phyloP scores from a whole-genome alignment of 2,329 filamentous ascomycete genomes.

The Dactylonectria estremocensis region DNA sequence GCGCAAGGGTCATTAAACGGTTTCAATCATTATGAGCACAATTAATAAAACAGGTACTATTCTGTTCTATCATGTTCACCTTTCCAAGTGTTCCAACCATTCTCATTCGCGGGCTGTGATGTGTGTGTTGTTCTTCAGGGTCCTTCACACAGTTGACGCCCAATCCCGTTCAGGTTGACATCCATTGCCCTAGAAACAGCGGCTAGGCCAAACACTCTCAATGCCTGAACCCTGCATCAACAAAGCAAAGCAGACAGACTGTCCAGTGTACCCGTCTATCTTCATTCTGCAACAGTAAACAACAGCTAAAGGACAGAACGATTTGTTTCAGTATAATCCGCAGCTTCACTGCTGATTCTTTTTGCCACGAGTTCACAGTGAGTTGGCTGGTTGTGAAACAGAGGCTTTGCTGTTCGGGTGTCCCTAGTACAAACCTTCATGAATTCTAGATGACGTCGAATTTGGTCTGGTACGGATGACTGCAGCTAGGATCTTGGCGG shows the following conservation, averaged over 20 bases:
- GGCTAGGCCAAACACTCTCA: slow-evolving; percentile 30
- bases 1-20: neutral
- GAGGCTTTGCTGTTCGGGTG: neutral
- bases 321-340: no score
- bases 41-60: neutral
- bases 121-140: slow-evolving; percentile 43
- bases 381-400: neutral
- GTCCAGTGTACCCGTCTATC: neutral
- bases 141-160: slow-evolving; percentile 43
- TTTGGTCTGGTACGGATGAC: neutral
- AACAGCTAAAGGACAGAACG: neutral
- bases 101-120: slow-evolving; percentile 10
- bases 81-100: slow-evolving; percentile 21
- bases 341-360: neutral
- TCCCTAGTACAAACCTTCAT: neutral
- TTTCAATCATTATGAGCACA: no score
- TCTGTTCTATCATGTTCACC: neutral
- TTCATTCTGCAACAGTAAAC: neutral
- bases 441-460: slow-evolving; percentile 8
- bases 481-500: slow-evolving; percentile 2
- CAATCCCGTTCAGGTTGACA: slow-evolving; percentile 38
- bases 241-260: neutral
- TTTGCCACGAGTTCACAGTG: neutral
- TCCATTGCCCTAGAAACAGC: slow-evolving; percentile 50
- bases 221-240: slow-evolving; percentile 21